Base-by-base conservation (phyloP, 306 rosid species). In the Trifolium pratense region DNA sequence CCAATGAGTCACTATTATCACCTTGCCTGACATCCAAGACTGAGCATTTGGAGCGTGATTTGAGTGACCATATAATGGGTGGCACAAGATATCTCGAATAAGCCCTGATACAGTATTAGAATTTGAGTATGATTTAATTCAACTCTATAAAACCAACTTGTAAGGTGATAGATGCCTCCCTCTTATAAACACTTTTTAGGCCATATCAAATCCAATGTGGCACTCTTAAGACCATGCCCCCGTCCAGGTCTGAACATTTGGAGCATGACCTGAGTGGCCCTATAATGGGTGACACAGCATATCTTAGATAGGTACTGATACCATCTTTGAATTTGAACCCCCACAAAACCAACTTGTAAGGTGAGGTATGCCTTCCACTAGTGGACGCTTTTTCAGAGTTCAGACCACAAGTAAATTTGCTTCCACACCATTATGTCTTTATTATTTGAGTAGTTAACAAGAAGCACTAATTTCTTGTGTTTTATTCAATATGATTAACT, bases 361-460 rank as follows among this genome's bases (percentile, higher is more conserved):
- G 52, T 15, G 17, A 46, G 17, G 52, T 1, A 13, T 46, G 18
- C 8, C 18, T 15, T 46, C 17, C 52, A 40, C 52, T 46, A 46
- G 17, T 5, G 14, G 9, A 52, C 26, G 9, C 58, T 52, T 52
- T 52, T 51, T 16, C 14, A 52, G 12, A 52, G 26, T 56, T 56
- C 25, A 23, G 46, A 40, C 46, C 45, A 18, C 23, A 23, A 79
- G 49, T 43, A 37, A 25, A 49, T 17, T 13, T 21, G 8, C 56
- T 58, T 43, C 26, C 31, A 43, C 75, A 18, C 51, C 68, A 61
- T 58, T 13, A 31, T 73, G 40, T 74, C 26, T 42, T 67, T 32
- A 15, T 51, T 71, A 52, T 78, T 75, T 70, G n/a, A 63, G 34
- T 51, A 16, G 52, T 25, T 16, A 63, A 68, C 68, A 70, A 43